Evolutionary conservation across 371 early-diverging fungal genomes (phyloP).

Genomic region (Synchytrium microbalum): DNA sequence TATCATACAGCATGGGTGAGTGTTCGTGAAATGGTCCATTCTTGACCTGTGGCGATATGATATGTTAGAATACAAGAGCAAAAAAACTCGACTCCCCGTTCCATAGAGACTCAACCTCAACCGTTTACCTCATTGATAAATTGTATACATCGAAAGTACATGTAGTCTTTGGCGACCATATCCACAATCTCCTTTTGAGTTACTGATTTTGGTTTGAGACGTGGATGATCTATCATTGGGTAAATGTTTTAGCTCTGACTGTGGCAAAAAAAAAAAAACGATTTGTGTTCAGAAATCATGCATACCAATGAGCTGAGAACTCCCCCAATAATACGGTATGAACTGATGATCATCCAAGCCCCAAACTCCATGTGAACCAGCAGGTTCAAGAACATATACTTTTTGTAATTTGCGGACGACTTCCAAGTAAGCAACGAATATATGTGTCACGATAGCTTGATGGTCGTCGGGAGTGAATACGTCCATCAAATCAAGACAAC

Average conservation of each 20-base stretch:
- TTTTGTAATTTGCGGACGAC: slow-evolving; percentile 84
- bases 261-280: background rate
- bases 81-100: background rate
- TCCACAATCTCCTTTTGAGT: slow-evolving; percentile 73
- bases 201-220: slow-evolving; percentile 70
- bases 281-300: background rate
- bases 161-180: slow-evolving; percentile 74
- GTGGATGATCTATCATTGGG: slow-evolving; percentile 60
- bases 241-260: background rate
- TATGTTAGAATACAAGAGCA: background rate
- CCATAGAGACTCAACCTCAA: background rate
- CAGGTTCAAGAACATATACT: slow-evolving; percentile 96
- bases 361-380: slow-evolving; percentile 99
- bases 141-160: slow-evolving; percentile 88
- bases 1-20: slow-evolving; percentile 96
- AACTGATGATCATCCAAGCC: slow-evolving; percentile 98
- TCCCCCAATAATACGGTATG: slow-evolving; percentile 93
- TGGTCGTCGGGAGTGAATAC: slow-evolving; percentile 22
- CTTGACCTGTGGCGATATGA: slow-evolving; percentile 22
- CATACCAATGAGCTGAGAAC: slow-evolving; percentile 73
- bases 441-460: slow-evolving; percentile 56
- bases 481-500: slow-evolving; percentile 33
- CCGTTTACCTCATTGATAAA: slow-evolving; percentile 63
- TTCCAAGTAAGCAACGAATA: slow-evolving; percentile 68
- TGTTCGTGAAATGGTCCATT: slow-evolving; percentile 57